A percentile compares a stretch with the other conserved stretches of the same genome.
phyloP scores from a whole-genome alignment of 371 early-diverging fungal species.

The Rhizopus arrhizus region DNA sequence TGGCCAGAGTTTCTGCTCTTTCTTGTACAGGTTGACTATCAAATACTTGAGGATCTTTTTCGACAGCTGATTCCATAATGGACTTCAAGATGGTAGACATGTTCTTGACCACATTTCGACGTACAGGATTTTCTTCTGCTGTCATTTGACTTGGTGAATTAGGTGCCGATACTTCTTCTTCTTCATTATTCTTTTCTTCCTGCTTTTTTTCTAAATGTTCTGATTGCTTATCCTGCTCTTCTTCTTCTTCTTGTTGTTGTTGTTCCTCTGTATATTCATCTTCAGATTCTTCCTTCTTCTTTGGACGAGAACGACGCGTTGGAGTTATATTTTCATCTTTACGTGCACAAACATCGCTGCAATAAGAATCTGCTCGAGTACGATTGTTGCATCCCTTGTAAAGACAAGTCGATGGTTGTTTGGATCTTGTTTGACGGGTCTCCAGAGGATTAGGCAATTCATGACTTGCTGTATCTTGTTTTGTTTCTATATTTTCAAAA shows the following conservation, averaged over 20 bases:
- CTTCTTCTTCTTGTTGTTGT: conserved; percentile 3
- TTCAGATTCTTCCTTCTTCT: background rate
- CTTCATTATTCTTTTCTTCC: conserved; percentile 13
- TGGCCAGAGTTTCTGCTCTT: conserved; percentile 32
- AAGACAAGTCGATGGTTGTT: conserved; percentile 33
- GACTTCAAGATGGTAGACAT: conserved; percentile 40
- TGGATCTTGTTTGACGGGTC: conserved; percentile 23
- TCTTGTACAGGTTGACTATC: conserved; percentile 14
- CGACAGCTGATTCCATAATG: conserved; percentile 32
- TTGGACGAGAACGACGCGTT: conserved; percentile 3
- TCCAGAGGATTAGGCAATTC: background rate
- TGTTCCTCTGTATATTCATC: background rate
- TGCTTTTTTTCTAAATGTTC: background rate
- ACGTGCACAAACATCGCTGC: conserved; percentile 49
- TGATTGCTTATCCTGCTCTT: background rate
- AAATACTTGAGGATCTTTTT: conserved; percentile 27
- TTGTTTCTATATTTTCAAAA: background rate
- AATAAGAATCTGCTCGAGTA: conserved; percentile 46
- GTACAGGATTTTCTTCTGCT: conserved; percentile 57
- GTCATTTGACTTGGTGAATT: conserved; percentile 33
- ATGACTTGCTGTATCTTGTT: background rate
- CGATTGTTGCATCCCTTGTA: conserved; percentile 37
- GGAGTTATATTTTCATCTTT: conserved; percentile 4
- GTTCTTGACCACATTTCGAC: conserved; percentile 60
- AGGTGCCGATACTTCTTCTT: conserved; percentile 20